phyloP scores from a whole-genome alignment of 345 rosid species.

The Syzygium jambos region DNA sequence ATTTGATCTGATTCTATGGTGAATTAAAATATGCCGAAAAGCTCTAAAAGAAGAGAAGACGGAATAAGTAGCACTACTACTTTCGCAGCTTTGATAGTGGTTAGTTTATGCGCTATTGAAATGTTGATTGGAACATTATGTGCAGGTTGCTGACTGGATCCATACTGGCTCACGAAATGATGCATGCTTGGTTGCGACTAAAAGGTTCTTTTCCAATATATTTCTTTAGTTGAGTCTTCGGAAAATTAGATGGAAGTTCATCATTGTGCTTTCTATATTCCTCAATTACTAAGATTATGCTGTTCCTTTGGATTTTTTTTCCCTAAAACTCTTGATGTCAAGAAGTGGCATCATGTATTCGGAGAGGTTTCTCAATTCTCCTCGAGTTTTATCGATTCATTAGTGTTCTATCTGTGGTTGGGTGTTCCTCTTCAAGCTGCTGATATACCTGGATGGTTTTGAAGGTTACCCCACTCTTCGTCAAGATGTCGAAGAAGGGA shows the following conservation, averaged over 20 bases:
- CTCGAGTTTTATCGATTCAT: neutral
- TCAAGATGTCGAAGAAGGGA: slow-evolving; percentile 92
- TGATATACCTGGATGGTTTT: neutral
- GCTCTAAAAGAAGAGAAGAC: neutral
- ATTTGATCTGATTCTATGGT: neutral
- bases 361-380: neutral
- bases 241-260: neutral
- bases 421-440: neutral
- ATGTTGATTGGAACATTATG: neutral
- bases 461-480: slow-evolving; percentile 71
- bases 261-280: neutral
- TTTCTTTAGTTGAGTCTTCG: neutral
- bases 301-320: neutral
- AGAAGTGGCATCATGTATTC: neutral
- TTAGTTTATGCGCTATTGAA: neutral
- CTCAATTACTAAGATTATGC: neutral
- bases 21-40: neutral
- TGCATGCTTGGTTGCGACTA: slow-evolving; percentile 99
- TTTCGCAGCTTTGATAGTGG: neutral
- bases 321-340: neutral
- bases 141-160: slow-evolving; percentile 83
- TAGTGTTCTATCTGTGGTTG: neutral
- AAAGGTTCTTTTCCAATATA: slow-evolving; percentile 34
- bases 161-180: slow-evolving; percentile 92
- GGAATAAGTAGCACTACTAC: neutral